Conservation (phyloP, 2,329 filamentous ascomycete genomes). For the Ophiostoma ips region DNA sequence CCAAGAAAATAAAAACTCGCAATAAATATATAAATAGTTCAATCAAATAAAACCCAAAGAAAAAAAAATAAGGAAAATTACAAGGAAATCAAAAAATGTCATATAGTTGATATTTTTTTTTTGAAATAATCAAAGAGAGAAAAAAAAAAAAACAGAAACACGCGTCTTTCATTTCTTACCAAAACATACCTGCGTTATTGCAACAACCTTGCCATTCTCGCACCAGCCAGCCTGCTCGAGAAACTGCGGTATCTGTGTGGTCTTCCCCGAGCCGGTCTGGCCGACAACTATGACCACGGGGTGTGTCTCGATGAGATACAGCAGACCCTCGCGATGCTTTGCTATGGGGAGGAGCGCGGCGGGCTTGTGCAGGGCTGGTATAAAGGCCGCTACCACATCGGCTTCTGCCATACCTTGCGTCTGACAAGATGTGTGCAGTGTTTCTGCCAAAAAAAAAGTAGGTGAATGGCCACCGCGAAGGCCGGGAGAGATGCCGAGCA, state of each 20-base stretch:
- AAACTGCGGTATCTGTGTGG: conserved; percentile 88
- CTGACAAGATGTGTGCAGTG: too few species aligned
- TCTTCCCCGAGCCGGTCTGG: conserved; percentile 90
- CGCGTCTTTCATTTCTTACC: not conserved
- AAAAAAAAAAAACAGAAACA: not conserved
- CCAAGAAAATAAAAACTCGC: too few species aligned
- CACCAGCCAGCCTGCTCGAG: conserved; percentile 85
- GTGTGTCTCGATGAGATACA: conserved; percentile 75
- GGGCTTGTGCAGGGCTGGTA: conserved; percentile 78
- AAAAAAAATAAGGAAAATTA: too few species aligned
- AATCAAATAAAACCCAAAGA: too few species aligned
- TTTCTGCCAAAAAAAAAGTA: too few species aligned
- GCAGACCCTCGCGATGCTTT: conserved; percentile 61
- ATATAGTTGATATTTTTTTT: too few species aligned
- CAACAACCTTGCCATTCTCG: conserved; percentile 66
- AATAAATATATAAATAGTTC: too few species aligned
- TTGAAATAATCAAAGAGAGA: too few species aligned
- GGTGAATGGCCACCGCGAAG: too few species aligned
- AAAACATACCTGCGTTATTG: conserved; percentile 55
- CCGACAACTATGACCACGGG: conserved; percentile 82
- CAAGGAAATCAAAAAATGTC: not conserved
- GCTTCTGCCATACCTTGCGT: conserved; percentile 48
- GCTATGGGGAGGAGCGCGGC: conserved; percentile 74
- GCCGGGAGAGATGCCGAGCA: too few species aligned
- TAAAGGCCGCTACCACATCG: conserved; percentile 45